Conservation (phyloP, 495 filamentous ascomycete species). For the Trichodelitschia bisporula region DNA sequence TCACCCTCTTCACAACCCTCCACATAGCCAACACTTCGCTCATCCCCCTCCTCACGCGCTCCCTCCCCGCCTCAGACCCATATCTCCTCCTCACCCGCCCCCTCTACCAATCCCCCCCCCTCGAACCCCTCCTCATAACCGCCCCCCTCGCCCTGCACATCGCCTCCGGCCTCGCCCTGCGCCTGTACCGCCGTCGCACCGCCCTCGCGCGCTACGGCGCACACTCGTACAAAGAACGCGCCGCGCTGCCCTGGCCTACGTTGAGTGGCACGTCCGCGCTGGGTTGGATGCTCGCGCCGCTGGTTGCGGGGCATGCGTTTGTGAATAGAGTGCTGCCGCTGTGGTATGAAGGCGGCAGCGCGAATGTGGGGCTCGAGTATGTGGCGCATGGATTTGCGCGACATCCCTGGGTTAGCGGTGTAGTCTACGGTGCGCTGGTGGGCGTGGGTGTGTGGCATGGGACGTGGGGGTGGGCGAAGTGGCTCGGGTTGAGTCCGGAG, state of each 20-base stretch:
- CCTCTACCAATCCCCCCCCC: conserved; percentile 58
- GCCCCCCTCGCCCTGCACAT: conserved; percentile 31
- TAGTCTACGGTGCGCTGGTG: conserved; percentile 42
- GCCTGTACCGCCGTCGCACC: conserved; percentile 41
- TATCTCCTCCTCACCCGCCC: conserved; percentile 38
- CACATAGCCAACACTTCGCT: conserved; percentile 48
- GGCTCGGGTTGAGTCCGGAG: conserved; percentile 30
- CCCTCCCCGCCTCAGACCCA: conserved; percentile 25
- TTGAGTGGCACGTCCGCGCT: conserved; percentile 37
- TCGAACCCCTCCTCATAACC: conserved; percentile 36
- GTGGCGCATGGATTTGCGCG: conserved; percentile 67
- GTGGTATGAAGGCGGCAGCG: conserved; percentile 55
- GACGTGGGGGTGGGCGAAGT: conserved; percentile 58
- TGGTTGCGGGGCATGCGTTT: conserved; percentile 41
- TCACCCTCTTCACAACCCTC: conserved; percentile 48
- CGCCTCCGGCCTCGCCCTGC: conserved; percentile 45
- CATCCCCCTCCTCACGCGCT: conserved; percentile 32
- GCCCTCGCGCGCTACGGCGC: conserved; percentile 47
- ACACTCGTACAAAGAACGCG: conserved; percentile 19
- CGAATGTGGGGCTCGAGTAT: conserved; percentile 55
- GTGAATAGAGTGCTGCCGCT: conserved; percentile 50
- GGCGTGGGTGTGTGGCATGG: conserved; percentile 51
- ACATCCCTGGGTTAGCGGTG: conserved; percentile 34
- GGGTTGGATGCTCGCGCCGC: conserved; percentile 38
- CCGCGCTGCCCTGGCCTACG: conserved; percentile 33